Base-by-base conservation (phyloP, 176 grass and related monocot species). In the Oropetium thomaeum region DNA sequence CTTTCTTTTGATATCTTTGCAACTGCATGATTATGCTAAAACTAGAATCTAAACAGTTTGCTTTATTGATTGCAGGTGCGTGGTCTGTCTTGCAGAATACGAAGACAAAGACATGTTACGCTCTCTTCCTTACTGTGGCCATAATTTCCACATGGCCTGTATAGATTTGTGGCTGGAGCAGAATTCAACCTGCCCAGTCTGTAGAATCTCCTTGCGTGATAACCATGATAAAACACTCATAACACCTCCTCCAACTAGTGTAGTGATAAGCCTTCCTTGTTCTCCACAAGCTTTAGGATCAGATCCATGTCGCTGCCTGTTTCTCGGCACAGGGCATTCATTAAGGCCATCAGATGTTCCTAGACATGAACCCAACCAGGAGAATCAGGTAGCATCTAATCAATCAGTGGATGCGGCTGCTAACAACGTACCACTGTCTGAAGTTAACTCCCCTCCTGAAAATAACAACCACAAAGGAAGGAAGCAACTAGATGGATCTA, bases 131-230 rank as follows among this genome's bases (percentile, higher is more conserved):
- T 84, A 84, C 70, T 99, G 96, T 35, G 77, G 89, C 41, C 96
- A 99, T 40, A 79, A 79, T 58, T 99, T 99, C 65, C 96, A 99
- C 69, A 71, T 77, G 64, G 58, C 64, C 28, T 96, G 96, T 86
- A 92, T 99, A 73, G 89, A 96, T 81, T 80, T 86, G 60, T 99
- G 96, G 96, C 47, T 99, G 27, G 88, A 85, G 69, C 92, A 92
- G 69, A 88, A 99, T 53, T 85, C 89, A 20, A 99, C 96, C 20
- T 99, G 96, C 80, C 96, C 96, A 22, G 86, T 99, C 8, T 99
- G 96, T 88, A 90, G 96, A 87, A 83, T 99, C 84, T 99, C 92
- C 20, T 69, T 99, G 77, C 80, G 82, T 48, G 89, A 86, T 58
- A 88, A 86, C 58, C 67, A 82, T 4, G 96, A 88, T 67, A 88